phyloP scores from a whole-genome alignment of 257 asterid genomes.

The Salvia hispanica region DNA sequence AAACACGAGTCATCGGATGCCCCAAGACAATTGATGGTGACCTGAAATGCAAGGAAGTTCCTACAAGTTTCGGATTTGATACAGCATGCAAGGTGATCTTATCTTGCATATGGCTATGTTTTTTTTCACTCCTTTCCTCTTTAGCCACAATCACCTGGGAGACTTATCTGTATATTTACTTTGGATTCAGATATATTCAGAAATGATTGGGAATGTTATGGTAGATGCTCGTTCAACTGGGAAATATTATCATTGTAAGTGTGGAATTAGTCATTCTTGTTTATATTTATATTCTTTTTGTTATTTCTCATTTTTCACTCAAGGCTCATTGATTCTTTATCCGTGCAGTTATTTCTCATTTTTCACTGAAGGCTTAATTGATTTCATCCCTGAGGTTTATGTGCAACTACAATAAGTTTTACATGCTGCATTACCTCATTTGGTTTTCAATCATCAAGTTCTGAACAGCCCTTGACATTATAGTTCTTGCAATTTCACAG shows the following conservation, averaged over 20 bases:
- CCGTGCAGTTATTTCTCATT: conserved; percentile 35
- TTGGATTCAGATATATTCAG: conserved; percentile 66
- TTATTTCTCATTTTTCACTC: not conserved
- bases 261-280: not conserved
- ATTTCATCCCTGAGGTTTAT: conserved; percentile 78
- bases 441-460: not conserved
- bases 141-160: not conserved
- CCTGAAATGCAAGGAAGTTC: conserved; percentile 78
- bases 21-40: conserved; percentile 89
- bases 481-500: conserved; percentile 40
- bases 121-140: not conserved
- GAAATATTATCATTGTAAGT: conserved; percentile 80
- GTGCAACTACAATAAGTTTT: conserved; percentile 1
- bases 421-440: not conserved
- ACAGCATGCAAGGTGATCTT: conserved; percentile 78
- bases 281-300: not conserved
- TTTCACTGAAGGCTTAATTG: conserved; percentile 68
- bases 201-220: conserved; percentile 45
- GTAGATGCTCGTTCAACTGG: conserved; percentile 90
- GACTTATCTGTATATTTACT: not conserved
- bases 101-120: not conserved
- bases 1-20: conserved; percentile 76
- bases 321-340: not conserved
- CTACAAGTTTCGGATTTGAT: conserved; percentile 80
- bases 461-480: not conserved